Base-by-base conservation (phyloP, 176 grass and related monocot species). In the Hordeum vulgare region DNA sequence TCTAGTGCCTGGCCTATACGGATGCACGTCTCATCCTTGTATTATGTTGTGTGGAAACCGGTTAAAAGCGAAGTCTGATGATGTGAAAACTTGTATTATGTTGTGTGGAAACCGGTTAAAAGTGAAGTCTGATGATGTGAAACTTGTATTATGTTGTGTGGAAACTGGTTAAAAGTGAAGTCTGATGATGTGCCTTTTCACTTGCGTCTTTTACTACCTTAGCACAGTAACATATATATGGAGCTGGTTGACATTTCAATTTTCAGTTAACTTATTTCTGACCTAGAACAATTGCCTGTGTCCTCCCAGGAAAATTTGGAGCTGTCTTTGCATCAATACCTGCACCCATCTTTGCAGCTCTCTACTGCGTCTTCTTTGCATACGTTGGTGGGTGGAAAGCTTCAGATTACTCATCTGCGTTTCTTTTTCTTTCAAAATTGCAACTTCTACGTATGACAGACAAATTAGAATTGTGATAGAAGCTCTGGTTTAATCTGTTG, bases 321-420 rank as follows among this genome's bases (percentile, higher is more conserved):
- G 97, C 97, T 75, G 91, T 99, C 42, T 99, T 99, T 73, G 97
- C 97, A 81, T 96, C 97, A 31, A 99, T 99, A 83, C 97, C 93
- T 24, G 83, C 93, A 69, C 93, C 97, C 23, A 99, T 99, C 72
- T 92, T 99, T 67, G 93, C 93, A 75, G 97, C 97, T 69, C 77
- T 99, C 4, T 99, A 99, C 61, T 99, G 97, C n/a, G 76, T 99
- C 61, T 99, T 99, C 91, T 99, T 99, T 86, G 97, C 93, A 80
- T 99, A 99, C 79, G 91, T 95, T 77, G 97, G 97, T 99, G 69
- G 15, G 97, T 90, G 13, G 25, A 88, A 60, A 68, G 36, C 62
- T 81, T 51, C 21, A 18, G 11, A 54, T 23, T 58, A 40, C 49
- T 77, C 64, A 4, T 33, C 31, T 33, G 3, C 4, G 31, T 33